phyloP scores from a whole-genome alignment of 352 stramenopile genomes.

The Peronospora farinosa region DNA sequence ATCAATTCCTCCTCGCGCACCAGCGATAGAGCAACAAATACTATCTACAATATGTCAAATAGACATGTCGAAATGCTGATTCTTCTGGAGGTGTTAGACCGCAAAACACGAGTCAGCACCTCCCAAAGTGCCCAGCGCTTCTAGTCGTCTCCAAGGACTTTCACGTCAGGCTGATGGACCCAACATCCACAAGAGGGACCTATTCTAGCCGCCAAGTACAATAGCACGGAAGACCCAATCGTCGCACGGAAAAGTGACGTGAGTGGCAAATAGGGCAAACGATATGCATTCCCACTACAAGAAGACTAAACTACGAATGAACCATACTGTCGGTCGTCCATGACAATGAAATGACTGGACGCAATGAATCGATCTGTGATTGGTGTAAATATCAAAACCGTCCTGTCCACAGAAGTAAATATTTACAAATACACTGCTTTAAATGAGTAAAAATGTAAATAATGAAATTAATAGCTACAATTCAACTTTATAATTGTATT shows the following conservation, averaged over 20 bases:
- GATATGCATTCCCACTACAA: background rate
- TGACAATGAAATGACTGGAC: background rate
- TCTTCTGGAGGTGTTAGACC: slow-evolving; percentile 49
- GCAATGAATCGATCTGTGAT: background rate
- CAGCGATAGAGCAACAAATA: slow-evolving; percentile 4
- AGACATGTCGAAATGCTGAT: slow-evolving; percentile 77
- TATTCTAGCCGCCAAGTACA: slow-evolving; percentile 48
- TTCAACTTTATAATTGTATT: too few relatives aligned
- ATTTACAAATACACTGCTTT: too few relatives aligned
- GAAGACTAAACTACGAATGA: background rate
- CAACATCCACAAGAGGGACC: slow-evolving; percentile 62
- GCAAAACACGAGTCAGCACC: slow-evolving; percentile 48
- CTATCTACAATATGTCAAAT: too few relatives aligned
- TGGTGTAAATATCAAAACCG: background rate
- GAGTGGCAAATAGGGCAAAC: slow-evolving; percentile 60
- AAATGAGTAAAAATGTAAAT: too few relatives aligned
- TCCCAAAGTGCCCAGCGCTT: slow-evolving; percentile 75
- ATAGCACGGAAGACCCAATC: slow-evolving; percentile 57
- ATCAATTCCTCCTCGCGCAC: slow-evolving; percentile 40
- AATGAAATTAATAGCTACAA: too few relatives aligned
- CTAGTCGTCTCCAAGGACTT: slow-evolving; percentile 56
- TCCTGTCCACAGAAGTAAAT: too few relatives aligned
- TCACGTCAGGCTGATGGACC: slow-evolving; percentile 74
- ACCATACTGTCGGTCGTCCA: background rate
- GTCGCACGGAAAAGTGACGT: slow-evolving; percentile 44